Evolutionary conservation across 345 rosid species (phyloP).

Genomic region (Euclidium syriacum): DNA sequence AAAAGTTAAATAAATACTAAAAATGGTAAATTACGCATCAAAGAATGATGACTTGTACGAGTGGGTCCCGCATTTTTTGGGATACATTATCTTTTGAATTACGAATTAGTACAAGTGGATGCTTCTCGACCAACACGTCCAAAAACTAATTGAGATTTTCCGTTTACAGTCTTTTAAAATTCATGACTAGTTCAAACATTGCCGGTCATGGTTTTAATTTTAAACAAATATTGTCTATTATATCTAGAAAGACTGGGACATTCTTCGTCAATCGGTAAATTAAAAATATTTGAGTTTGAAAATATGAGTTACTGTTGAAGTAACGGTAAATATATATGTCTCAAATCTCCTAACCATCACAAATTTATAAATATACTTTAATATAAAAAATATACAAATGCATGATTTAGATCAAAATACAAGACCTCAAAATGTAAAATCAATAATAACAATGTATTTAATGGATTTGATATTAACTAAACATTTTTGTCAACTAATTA

Average conservation of each 20-base stretch:
- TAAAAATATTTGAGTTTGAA: neutral
- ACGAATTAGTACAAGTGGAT: conserved; percentile 24
- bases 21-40: too few relatives aligned
- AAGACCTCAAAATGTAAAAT: neutral
- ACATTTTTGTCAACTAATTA: conserved; percentile 7
- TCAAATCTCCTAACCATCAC: neutral
- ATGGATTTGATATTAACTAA: neutral
- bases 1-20: too few relatives aligned
- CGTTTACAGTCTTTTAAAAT: conserved; percentile 3
- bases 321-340: neutral
- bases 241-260: neutral
- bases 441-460: neutral
- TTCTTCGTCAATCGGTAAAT: neutral
- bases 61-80: conserved; percentile 1
- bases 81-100: conserved; percentile 23
- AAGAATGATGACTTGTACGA: conserved; percentile 17
- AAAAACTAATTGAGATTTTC: neutral
- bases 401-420: conserved; percentile 1
- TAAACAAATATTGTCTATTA: too few relatives aligned
- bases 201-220: too few relatives aligned
- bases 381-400: neutral
- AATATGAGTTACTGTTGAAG: neutral
- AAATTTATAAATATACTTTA: neutral
- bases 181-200: too few relatives aligned
- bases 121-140: conserved; percentile 24